Percentiles rank a stretch among this genome's conserved stretches.
These are phyloP conservation scores for Tolypocladium paradoxum DNA, from an alignment of 2,329 filamentous ascomycete species.

Conservation along the genomic window DNA sequence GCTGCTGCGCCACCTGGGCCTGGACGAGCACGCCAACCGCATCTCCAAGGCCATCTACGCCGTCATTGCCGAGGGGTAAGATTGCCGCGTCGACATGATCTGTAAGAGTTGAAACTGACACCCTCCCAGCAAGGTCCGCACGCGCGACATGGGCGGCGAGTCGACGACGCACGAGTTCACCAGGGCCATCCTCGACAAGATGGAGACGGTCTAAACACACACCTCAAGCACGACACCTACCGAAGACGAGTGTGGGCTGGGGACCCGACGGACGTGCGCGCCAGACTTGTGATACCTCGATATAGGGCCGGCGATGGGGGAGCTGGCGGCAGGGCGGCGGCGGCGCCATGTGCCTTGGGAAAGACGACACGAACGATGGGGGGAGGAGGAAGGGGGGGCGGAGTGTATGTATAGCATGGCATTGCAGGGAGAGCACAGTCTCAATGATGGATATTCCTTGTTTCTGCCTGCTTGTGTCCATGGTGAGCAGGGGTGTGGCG, in stretches of 20 bases:
- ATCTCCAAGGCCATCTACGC: slow-evolving; percentile 78
- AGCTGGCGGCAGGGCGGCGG: not conserved
- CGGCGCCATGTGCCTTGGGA: not conserved
- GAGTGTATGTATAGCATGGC: slow-evolving; percentile 5
- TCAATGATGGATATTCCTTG: slow-evolving; percentile 4
- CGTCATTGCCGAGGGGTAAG: slow-evolving; percentile 82
- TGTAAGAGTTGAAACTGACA: slow-evolving; percentile 25
- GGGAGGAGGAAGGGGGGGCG: not conserved
- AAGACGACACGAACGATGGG: not conserved
- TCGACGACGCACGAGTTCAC: slow-evolving; percentile 92
- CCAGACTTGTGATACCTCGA: not conserved
- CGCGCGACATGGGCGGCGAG: slow-evolving; percentile 90
- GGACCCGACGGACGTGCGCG: not conserved
- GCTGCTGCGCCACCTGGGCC: slow-evolving; percentile 92
- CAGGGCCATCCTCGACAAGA: slow-evolving; percentile 83
- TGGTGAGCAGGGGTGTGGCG: not conserved
- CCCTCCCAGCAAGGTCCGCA: slow-evolving; percentile 62
- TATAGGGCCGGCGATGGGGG: not conserved
- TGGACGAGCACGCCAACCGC: slow-evolving; percentile 96
- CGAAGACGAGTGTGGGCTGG: not conserved
- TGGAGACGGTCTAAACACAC: slow-evolving; percentile 62
- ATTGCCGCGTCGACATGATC: not conserved
- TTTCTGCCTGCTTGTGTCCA: not conserved
- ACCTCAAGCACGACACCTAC: not conserved
- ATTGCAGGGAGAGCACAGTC: slow-evolving; percentile 1